Evolutionary conservation across 2,329 filamentous ascomycete species (phyloP).

Genomic region (Stemphylium lycopersici): DNA sequence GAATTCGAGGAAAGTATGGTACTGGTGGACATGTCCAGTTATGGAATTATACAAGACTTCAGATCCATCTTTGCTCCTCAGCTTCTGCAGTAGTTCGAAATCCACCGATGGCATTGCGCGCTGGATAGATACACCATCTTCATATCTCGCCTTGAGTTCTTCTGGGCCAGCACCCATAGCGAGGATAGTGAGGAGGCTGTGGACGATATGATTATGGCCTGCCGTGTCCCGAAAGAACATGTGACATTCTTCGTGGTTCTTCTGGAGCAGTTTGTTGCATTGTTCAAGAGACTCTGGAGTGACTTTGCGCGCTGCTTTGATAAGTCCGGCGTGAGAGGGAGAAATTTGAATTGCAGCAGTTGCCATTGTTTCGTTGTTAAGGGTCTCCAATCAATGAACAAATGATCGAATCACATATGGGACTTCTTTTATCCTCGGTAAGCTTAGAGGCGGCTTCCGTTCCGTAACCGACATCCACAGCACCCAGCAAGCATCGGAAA

Average conservation of each 20-base stretch:
- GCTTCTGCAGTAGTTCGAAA: neutral
- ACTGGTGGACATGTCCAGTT: neutral
- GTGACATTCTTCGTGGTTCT: constrained; percentile 16
- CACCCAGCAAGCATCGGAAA: neutral
- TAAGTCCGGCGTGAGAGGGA: neutral
- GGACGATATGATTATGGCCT: constrained; percentile 16
- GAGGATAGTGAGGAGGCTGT: constrained; percentile 5
- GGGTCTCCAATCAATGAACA: neutral
- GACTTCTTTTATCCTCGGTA: neutral
- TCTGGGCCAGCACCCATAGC: constrained; percentile 8
- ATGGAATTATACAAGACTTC: neutral
- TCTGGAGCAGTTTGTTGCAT: constrained; percentile 7
- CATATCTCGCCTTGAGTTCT: constrained; percentile 6
- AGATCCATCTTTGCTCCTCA: neutral
- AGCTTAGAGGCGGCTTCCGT: neutral
- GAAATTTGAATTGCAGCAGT: neutral
- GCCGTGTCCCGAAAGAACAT: constrained; percentile 11
- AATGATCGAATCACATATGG: neutral
- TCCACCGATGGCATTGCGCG: constrained; percentile 3
- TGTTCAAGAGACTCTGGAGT: neutral
- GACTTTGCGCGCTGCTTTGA: neutral
- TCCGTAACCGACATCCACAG: neutral
- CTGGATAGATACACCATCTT: constrained; percentile 3
- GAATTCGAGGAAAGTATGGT: neutral
- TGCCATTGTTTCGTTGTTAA: neutral